A percentile compares a stretch with the other conserved stretches of the same genome.
Evolutionary conservation across 176 grass and related monocot species (phyloP).

Genomic region (Cenchrus purpureus): DNA sequence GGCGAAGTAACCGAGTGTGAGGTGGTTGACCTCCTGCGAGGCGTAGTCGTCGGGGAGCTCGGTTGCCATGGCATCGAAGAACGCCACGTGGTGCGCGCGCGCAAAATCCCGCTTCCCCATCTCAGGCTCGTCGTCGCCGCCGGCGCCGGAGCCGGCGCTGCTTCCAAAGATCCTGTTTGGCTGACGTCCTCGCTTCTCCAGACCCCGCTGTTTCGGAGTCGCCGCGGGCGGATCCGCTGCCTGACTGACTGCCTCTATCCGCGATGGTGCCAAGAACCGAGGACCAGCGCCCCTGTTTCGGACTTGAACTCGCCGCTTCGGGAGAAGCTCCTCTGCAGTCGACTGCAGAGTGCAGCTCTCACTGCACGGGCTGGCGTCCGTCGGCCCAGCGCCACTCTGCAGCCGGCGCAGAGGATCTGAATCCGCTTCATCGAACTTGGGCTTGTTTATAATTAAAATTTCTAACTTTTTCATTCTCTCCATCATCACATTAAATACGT

Average conservation of each 20-base stretch:
- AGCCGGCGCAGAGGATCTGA: too few species aligned
- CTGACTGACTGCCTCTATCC: not conserved
- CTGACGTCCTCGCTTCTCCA: not conserved
- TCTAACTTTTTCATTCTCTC: too few species aligned
- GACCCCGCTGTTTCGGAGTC: not conserved
- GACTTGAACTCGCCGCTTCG: not conserved
- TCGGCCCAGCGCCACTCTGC: too few species aligned
- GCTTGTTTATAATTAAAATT: too few species aligned
- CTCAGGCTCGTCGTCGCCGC: not conserved
- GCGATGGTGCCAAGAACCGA: not conserved
- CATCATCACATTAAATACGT: too few species aligned
- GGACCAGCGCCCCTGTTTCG: not conserved
- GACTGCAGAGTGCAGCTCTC: too few species aligned
- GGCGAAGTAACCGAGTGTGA: slow-evolving; percentile 93
- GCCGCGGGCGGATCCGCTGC: not conserved
- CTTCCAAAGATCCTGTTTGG: not conserved
- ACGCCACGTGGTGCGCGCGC: slow-evolving; percentile 50
- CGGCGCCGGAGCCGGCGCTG: not conserved
- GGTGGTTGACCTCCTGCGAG: slow-evolving; percentile 75
- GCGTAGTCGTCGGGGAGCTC: slow-evolving; percentile 64
- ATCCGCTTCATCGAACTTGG: too few species aligned
- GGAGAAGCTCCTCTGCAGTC: too few species aligned
- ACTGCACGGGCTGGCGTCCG: too few species aligned
- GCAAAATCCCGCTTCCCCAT: slow-evolving; percentile 36
- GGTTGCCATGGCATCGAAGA: slow-evolving; percentile 44